Conservation (phyloP, 176 grass and related monocot species). For the Chloris gayana region DNA sequence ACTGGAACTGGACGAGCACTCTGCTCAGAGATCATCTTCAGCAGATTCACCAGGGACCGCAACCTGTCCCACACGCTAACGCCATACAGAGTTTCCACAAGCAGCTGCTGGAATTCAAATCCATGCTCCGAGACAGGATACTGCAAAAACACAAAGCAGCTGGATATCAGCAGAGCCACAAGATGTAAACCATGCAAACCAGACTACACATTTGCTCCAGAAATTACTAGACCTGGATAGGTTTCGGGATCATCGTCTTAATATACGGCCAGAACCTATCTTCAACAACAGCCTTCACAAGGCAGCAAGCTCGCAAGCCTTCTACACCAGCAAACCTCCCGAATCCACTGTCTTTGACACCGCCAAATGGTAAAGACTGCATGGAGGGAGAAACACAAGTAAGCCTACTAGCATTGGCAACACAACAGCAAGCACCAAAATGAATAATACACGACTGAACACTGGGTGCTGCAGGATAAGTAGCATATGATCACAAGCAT, state of each 20-base stretch:
- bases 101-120: constrained; percentile 89
- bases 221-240: constrained; percentile 75
- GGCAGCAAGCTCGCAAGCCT: constrained; percentile 93
- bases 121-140: constrained; percentile 88
- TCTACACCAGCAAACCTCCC: constrained; percentile 96
- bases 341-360: constrained; percentile 96
- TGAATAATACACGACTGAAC: neutral
- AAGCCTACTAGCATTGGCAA: constrained; percentile 5
- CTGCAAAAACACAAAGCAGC: constrained; percentile 42
- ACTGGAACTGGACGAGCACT: constrained; percentile 37
- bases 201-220: neutral
- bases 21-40: constrained; percentile 82
- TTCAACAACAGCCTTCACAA: constrained; percentile 91
- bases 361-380: constrained; percentile 96
- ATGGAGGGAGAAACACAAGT: constrained; percentile 10
- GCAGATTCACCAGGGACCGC: constrained; percentile 62
- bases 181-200: neutral
- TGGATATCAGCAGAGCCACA: constrained; percentile 30
- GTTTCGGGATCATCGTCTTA: constrained; percentile 89
- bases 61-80: constrained; percentile 86
- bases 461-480: neutral
- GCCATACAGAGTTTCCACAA: constrained; percentile 84
- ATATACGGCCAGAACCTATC: constrained; percentile 96
- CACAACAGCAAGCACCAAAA: constrained; percentile 16
- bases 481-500: neutral